Conservation (phyloP, 768 basidiomycete species). For the Tulasnella sp. region DNA sequence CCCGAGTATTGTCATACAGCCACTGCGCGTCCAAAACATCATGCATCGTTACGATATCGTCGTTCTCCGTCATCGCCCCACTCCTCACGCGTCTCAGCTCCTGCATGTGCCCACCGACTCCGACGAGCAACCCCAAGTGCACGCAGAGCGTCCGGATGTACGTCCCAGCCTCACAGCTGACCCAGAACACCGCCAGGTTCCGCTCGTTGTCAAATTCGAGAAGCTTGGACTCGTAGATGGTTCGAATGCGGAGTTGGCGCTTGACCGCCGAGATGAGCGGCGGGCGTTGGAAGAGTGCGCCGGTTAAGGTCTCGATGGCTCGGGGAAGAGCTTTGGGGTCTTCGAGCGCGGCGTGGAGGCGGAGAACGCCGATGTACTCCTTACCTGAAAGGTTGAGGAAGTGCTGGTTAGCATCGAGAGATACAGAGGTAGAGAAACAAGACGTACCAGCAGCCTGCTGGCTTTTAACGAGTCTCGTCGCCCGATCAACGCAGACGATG, state of each 20-base stretch:
- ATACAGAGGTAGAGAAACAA: not conserved
- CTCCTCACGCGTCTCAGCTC: constrained; percentile 89
- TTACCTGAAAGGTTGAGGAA: constrained; percentile 43
- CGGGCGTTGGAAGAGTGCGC: constrained; percentile 97
- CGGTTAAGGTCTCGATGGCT: constrained; percentile 91
- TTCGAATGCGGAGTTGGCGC: constrained; percentile 92
- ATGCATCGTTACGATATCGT: constrained; percentile 99
- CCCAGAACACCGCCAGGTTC: constrained; percentile 96
- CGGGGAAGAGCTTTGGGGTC: constrained; percentile 80
- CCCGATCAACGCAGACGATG: constrained; percentile 98
- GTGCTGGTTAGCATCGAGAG: not conserved
- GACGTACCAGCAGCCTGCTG: constrained; percentile 90
- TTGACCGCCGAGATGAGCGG: constrained; percentile 99
- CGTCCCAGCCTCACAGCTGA: constrained; percentile 90
- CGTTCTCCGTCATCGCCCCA: constrained; percentile 95
- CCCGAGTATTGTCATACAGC: constrained; percentile 93
- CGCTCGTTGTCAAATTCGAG: constrained; percentile 97
- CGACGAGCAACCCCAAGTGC: constrained; percentile 84
- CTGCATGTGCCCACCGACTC: constrained; percentile 99
- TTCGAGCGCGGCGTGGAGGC: constrained; percentile 73
- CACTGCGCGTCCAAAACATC: constrained; percentile 99
- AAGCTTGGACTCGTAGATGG: constrained; percentile 91
- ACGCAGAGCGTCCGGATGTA: constrained; percentile 87
- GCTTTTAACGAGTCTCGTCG: constrained; percentile 93
- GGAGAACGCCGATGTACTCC: constrained; percentile 95